Base-by-base conservation (phyloP, 108 stramenopile species). In the Cafeteria roenbergensis region DNA sequence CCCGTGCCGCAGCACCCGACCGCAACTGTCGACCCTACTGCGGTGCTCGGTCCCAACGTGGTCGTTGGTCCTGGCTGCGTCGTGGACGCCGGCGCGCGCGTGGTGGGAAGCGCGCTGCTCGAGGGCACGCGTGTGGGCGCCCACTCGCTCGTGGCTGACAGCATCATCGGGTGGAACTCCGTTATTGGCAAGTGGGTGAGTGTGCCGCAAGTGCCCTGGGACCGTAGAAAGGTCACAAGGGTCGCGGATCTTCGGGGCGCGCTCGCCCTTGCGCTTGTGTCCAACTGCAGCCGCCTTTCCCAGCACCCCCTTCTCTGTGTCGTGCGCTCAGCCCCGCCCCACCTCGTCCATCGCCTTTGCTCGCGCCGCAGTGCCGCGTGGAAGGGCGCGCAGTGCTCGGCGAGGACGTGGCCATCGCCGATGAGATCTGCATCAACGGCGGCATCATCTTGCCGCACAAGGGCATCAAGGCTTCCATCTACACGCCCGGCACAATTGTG, bases 361-460 rank as follows among this genome's bases (percentile, higher is more conserved):
- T n/a, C n/a, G n/a, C n/a, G n/a, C n/a, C n/a, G n/a, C n/a, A n/a
- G n/a, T n/a, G 17, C 37, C 34, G 59, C 2, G 59, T 61, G 37
- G 59, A 28, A 27, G 59, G 59, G 17, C 8, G 24, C 24, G 24
- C 17, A 22, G 59, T 61, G 59, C 37, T 61, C 17, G 59, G 59
- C 17, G 59, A 61, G 59, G 59, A 61, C 37, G 59, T 61, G 59
- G 20, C 9, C 17, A 3, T 38, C 2, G 37, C 34, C 9, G 30
- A 28, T 2, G 59, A n/a, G 36, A 2, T 26, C 17, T 2, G 20
- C 17, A 6, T 61, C 17, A 32, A 61, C 24, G 59, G 59, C 24
- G 24, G 17, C 24, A 61, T 61, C 59, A 22, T 61, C 37, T 27
- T 61, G 22, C 59, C 59, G 22, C 59, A 61, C 59, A 61, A 61